These are phyloP conservation scores for Rhodofomes roseus DNA, from an alignment of 1,284 basidiomycete genomes.

Conservation along the genomic window DNA sequence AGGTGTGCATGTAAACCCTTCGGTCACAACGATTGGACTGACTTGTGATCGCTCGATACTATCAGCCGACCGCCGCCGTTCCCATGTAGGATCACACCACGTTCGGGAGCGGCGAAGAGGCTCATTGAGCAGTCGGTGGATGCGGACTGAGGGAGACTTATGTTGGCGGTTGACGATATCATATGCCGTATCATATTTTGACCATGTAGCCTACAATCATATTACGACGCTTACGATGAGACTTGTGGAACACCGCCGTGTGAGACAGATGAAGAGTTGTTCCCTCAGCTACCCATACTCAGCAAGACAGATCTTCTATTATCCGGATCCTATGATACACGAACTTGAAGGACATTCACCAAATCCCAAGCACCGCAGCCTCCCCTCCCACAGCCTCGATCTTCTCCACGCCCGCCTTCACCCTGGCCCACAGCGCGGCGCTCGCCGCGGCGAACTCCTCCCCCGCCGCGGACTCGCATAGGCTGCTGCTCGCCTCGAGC, in stretches of 20 bases:
- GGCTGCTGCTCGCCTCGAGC: constrained; percentile 21
- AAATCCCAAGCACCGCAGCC: constrained; percentile 26
- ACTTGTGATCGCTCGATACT: neutral
- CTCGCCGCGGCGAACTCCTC: constrained; percentile 9
- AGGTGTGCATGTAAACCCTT: constrained; percentile 9
- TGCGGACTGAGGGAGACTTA: neutral
- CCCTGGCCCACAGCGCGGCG: constrained; percentile 24
- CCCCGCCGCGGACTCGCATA: neutral
- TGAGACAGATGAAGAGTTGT: too few relatives aligned
- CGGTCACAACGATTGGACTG: neutral
- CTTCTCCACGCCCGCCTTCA: constrained; percentile 34
- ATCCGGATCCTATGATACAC: neutral
- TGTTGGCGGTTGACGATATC: too few relatives aligned
- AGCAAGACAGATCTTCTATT: too few relatives aligned
- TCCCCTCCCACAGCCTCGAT: constrained; percentile 33
- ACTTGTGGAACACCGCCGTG: neutral
- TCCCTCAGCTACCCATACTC: too few relatives aligned
- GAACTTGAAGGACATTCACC: constrained; percentile 16
- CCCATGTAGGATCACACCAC: constrained; percentile 36
- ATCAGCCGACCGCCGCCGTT: constrained; percentile 37
- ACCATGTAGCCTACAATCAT: neutral
- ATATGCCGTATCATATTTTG: too few relatives aligned
- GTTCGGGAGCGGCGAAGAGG: constrained; percentile 29
- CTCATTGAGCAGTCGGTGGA: constrained; percentile 27
- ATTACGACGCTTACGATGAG: neutral